phyloP scores from a whole-genome alignment of 441 rosid genomes.

The Eutrema salsugineum region DNA sequence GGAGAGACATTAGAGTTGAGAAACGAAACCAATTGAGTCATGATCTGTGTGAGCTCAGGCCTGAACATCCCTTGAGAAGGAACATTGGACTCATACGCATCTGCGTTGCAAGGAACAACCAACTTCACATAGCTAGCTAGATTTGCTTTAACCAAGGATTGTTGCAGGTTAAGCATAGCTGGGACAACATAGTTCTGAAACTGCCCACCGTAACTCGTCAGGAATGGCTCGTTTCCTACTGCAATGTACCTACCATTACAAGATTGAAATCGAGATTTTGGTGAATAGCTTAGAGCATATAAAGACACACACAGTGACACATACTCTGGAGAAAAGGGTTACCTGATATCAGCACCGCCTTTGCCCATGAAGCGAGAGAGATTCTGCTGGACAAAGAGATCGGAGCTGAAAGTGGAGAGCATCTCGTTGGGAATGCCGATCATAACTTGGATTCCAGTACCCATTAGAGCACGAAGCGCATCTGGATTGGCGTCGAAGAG shows the following conservation, averaged over 20 bases:
- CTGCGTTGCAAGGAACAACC: conserved; percentile 96
- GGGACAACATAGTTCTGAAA: conserved; percentile 79
- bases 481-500: conserved; percentile 79
- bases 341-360: conserved; percentile 89
- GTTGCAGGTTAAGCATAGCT: conserved; percentile 72
- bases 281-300: background rate
- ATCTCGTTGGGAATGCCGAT: conserved; percentile 80
- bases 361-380: conserved; percentile 69
- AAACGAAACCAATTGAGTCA: conserved; percentile 77
- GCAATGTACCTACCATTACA: conserved; percentile 61
- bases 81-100: conserved; percentile 74
- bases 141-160: conserved; percentile 74
- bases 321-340: background rate
- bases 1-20: conserved; percentile 89
- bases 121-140: conserved; percentile 79
- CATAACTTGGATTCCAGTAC: conserved; percentile 91
- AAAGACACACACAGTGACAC: background rate
- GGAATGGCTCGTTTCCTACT: conserved; percentile 94
- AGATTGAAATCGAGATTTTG: background rate
- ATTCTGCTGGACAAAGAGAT: conserved; percentile 81
- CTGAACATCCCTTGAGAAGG: conserved; percentile 94
- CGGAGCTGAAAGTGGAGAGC: conserved; percentile 53
- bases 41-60: conserved; percentile 75
- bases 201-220: conserved; percentile 60
- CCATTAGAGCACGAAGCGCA: conserved; percentile 55